phyloP scores from a whole-genome alignment of 768 basidiomycete genomes.

The Hebeloma cylindrosporum region DNA sequence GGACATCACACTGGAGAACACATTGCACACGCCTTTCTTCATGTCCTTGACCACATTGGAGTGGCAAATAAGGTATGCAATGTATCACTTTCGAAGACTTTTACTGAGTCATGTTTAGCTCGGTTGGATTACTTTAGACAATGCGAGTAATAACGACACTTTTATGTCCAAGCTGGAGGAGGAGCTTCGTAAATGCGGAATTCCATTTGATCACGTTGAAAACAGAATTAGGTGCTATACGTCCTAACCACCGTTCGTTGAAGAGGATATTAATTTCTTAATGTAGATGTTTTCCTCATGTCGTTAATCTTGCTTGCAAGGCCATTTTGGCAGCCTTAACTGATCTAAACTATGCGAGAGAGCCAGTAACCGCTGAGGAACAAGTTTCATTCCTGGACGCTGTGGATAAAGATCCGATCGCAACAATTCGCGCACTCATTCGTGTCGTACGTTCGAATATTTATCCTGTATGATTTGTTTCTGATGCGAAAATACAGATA shows the following conservation, averaged over 20 bases:
- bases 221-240: constrained; percentile 16
- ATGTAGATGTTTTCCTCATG: constrained; percentile 25
- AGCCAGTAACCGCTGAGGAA: constrained; percentile 3
- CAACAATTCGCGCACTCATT: constrained; percentile 13
- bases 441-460: constrained; percentile 9
- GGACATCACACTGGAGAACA: constrained; percentile 36
- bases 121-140: constrained; percentile 22
- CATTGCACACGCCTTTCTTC: constrained; percentile 30
- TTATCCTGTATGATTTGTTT: not conserved
- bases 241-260: not conserved
- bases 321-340: constrained; percentile 18
- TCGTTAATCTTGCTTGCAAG: constrained; percentile 25
- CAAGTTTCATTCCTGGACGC: not conserved
- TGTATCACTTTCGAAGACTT: not conserved
- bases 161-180: constrained; percentile 13
- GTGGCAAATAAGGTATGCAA: constrained; percentile 27
- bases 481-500: constrained; percentile 1
- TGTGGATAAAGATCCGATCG: constrained; percentile 11
- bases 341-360: constrained; percentile 8
- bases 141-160: constrained; percentile 20
- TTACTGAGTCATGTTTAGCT: constrained; percentile 7
- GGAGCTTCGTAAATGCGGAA: not conserved
- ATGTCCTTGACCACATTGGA: constrained; percentile 24
- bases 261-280: not conserved
- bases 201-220: constrained; percentile 11